A percentile compares a stretch with the other conserved stretches of the same genome.
phyloP scores from a whole-genome alignment of 2,329 filamentous ascomycete genomes.

The Fusarium poae region DNA sequence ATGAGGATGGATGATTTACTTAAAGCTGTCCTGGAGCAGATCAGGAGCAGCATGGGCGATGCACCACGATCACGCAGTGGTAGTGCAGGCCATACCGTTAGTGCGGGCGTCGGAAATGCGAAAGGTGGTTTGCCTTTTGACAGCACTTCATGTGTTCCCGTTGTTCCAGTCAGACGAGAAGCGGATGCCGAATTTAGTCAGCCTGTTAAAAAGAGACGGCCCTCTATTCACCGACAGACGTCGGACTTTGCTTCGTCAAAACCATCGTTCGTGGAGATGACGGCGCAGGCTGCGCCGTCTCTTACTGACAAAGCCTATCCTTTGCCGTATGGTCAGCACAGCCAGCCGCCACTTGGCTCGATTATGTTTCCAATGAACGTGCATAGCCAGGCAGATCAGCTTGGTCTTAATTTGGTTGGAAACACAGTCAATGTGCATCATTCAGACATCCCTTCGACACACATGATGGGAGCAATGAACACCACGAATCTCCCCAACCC shows the following conservation, averaged over 20 bases:
- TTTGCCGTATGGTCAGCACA: conserved; percentile 31
- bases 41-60: conserved; percentile 53
- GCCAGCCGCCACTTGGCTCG: conserved; percentile 44
- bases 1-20: conserved; percentile 66
- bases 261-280: conserved; percentile 47
- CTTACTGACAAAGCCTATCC: conserved; percentile 35
- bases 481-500: conserved; percentile 47
- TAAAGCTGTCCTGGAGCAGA: conserved; percentile 64
- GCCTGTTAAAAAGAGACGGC: conserved; percentile 51
- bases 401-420: conserved; percentile 50
- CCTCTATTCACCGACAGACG: conserved; percentile 46
- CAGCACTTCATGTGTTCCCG: conserved; percentile 40
- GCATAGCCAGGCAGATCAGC: conserved; percentile 38
- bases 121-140: conserved; percentile 28
- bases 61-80: conserved; percentile 37
- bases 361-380: conserved; percentile 49
- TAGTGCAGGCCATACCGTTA: conserved; percentile 26
- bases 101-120: conserved; percentile 6
- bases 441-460: conserved; percentile 26
- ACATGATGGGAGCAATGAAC: conserved; percentile 32
- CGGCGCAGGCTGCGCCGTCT: conserved; percentile 39
- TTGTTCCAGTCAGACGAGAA: conserved; percentile 52
- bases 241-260: conserved; percentile 51
- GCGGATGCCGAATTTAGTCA: conserved; percentile 46
- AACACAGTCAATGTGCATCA: conserved; percentile 49